phyloP scores from a whole-genome alignment of 2,329 filamentous ascomycete species.

The Orbilia javanica region DNA sequence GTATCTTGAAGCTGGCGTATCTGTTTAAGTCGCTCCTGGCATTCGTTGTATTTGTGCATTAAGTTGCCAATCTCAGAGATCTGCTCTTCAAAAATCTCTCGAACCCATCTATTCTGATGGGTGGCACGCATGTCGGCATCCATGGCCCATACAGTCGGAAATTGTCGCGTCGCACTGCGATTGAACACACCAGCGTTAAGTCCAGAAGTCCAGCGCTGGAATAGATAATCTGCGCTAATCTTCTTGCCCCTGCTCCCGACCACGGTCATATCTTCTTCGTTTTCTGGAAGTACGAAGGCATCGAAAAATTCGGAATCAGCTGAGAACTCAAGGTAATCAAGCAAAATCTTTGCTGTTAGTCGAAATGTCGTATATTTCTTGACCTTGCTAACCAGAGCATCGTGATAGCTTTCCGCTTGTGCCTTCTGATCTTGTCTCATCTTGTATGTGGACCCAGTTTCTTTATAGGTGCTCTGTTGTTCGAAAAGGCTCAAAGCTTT shows the following conservation, averaged over 20 bases:
- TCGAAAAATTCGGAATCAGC: slow-evolving; percentile 70
- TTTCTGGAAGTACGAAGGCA: slow-evolving; percentile 71
- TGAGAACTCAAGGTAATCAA: slow-evolving; percentile 71
- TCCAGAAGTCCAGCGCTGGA: slow-evolving; percentile 70
- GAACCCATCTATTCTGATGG: slow-evolving; percentile 67
- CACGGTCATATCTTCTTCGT: slow-evolving; percentile 67
- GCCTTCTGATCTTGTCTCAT: slow-evolving; percentile 34
- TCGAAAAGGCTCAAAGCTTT: slow-evolving; percentile 67
- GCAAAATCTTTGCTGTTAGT: slow-evolving; percentile 60
- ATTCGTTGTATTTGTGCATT: slow-evolving; percentile 66
- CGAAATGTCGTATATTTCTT: slow-evolving; percentile 48
- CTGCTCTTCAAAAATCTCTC: slow-evolving; percentile 69
- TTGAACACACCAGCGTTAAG: slow-evolving; percentile 67
- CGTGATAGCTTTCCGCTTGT: slow-evolving; percentile 39
- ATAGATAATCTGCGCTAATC: slow-evolving; percentile 69
- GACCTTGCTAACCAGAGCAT: slow-evolving; percentile 65
- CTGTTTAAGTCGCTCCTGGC: slow-evolving; percentile 66
- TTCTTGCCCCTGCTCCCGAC: slow-evolving; percentile 67
- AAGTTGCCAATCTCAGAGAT: slow-evolving; percentile 66
- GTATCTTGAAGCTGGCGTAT: slow-evolving; percentile 67
- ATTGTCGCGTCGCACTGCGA: slow-evolving; percentile 61
- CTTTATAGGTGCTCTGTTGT: slow-evolving; percentile 64
- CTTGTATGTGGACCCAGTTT: slow-evolving; percentile 55
- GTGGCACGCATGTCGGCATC: slow-evolving; percentile 63
- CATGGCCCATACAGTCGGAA: slow-evolving; percentile 70